phyloP scores from a whole-genome alignment of 257 asterid genomes.

The Voacanga thouarsii region DNA sequence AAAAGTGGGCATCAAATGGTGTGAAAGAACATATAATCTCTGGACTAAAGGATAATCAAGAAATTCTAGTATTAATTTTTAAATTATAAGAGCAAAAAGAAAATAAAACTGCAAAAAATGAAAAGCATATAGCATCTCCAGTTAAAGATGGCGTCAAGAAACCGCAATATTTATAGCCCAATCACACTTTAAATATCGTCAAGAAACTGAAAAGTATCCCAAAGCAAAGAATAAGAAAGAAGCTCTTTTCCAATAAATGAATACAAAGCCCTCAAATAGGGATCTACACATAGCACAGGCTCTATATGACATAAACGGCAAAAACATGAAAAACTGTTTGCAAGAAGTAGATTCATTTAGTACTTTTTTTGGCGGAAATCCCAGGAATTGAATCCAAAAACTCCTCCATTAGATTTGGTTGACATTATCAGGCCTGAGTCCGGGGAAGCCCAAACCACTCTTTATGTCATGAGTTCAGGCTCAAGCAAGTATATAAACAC shows the following conservation, averaged over 20 bases:
- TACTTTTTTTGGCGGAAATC: not conserved
- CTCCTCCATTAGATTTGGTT: not conserved
- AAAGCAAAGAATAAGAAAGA: not conserved
- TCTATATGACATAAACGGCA: not conserved
- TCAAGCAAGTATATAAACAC: not conserved
- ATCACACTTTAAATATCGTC: not conserved
- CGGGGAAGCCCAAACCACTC: not conserved
- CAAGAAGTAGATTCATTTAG: not conserved
- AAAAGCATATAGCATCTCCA: not conserved
- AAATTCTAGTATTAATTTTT: not conserved
- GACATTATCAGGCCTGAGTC: not conserved
- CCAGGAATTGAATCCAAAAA: not conserved
- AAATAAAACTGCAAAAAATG: not conserved
- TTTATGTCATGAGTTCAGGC: not conserved
- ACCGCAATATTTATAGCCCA: not conserved
- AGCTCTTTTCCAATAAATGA: not conserved
- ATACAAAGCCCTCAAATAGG: not conserved
- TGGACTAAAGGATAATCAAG: not conserved
- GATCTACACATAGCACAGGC: not conserved
- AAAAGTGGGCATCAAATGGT: constrained; percentile 3
- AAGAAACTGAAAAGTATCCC: not conserved
- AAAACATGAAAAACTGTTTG: not conserved
- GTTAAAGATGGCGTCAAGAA: not conserved
- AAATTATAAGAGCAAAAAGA: not conserved
- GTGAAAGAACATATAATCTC: not conserved